Percentiles rank a stretch among this genome's conserved stretches.
Conservation (phyloP, 805 yeast species). For the Cyberlindnera sargentensis region DNA sequence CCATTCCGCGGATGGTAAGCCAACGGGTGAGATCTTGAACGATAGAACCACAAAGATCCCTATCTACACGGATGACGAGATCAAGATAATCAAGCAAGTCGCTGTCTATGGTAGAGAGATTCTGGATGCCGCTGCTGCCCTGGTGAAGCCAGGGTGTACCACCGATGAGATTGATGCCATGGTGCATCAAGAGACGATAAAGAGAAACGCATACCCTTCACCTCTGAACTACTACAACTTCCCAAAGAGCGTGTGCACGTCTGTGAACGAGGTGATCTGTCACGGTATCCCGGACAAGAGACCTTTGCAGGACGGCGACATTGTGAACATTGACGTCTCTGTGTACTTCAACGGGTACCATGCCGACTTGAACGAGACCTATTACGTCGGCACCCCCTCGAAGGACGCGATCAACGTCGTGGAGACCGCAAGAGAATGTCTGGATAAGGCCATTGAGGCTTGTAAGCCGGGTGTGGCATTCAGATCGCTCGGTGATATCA, state of each 20-base stretch:
- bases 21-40: conserved; percentile 66
- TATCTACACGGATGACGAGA: conserved; percentile 57
- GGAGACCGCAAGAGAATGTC: conserved; percentile 83
- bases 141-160: conserved; percentile 80
- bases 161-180: conserved; percentile 87
- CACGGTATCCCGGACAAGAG: conserved; percentile 96
- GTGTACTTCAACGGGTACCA: conserved; percentile 83
- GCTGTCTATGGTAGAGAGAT: conserved; percentile 77
- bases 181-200: conserved; percentile 82
- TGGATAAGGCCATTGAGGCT: conserved; percentile 72
- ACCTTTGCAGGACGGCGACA: conserved; percentile 86
- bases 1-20: conserved; percentile 75
- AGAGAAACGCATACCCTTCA: conserved; percentile 88
- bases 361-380: conserved; percentile 93
- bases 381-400: conserved; percentile 87
- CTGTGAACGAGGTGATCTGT: conserved; percentile 91
- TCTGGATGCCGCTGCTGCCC: conserved; percentile 82
- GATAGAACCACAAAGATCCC: conserved; percentile 64
- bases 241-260: conserved; percentile 89
- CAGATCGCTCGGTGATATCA: conserved; percentile 79
- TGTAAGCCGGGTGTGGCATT: conserved; percentile 92
- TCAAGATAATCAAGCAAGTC: conserved; percentile 70
- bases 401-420: conserved; percentile 82
- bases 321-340: conserved; percentile 84
- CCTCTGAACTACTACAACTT: conserved; percentile 91